phyloP scores from a whole-genome alignment of 768 basidiomycete genomes.

The Cystobasidium onofrii region DNA sequence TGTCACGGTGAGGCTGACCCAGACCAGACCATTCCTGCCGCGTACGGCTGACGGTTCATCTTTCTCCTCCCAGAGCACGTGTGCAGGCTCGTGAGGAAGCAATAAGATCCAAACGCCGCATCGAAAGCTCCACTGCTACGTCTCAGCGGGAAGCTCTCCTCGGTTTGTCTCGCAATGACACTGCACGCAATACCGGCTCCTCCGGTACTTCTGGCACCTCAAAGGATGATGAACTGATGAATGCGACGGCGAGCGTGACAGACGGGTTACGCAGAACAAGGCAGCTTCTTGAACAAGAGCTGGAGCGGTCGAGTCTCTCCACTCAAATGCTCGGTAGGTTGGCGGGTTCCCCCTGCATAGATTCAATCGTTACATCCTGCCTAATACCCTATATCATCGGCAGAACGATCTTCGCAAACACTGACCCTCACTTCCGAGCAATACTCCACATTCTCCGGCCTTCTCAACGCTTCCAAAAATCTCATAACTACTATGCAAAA shows the following conservation, averaged over 20 bases:
- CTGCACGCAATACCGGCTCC: background rate
- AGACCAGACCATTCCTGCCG: too few species aligned
- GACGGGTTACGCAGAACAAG: constrained; percentile 77
- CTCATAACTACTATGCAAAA: constrained; percentile 81
- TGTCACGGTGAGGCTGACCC: background rate
- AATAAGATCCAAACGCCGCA: background rate
- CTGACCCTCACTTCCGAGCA: constrained; percentile 64
- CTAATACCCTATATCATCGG: background rate
- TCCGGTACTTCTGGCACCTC: background rate
- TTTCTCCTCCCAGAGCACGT: background rate
- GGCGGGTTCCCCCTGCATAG: too few species aligned
- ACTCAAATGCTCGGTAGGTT: constrained; percentile 70
- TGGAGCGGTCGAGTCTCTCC: constrained; percentile 78
- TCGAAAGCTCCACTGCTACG: constrained; percentile 47
- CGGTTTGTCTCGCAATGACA: constrained; percentile 49
- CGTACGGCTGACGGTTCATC: too few species aligned
- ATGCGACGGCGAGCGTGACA: constrained; percentile 79
- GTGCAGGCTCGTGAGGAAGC: background rate
- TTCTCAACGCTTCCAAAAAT: constrained; percentile 70
- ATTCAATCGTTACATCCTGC: background rate
- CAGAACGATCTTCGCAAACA: constrained; percentile 70
- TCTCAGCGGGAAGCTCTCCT: constrained; percentile 62
- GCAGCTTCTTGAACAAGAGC: constrained; percentile 77
- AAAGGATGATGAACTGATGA: constrained; percentile 78
- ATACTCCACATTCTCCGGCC: constrained; percentile 63